Evolutionary conservation across 306 rosid genomes (phyloP).

Genomic region (Clitoria ternatea): DNA sequence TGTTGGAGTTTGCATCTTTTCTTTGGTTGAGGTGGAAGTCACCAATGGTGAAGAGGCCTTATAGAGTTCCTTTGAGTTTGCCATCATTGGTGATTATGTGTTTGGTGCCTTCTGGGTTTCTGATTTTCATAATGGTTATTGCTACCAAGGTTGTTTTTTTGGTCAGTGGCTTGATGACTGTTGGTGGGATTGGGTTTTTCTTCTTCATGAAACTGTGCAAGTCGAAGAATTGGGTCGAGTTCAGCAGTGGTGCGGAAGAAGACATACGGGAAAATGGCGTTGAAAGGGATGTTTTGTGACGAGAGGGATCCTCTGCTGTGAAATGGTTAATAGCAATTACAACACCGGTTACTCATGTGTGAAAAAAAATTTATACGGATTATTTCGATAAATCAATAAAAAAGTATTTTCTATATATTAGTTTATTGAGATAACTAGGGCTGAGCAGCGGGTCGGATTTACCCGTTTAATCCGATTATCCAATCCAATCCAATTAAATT

Average conservation of each 20-base stretch:
- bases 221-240: constrained; percentile 19
- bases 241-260: background rate
- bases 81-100: constrained; percentile 40
- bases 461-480: no score
- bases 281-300: background rate
- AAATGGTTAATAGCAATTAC: no score
- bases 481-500: no score
- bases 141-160: constrained; percentile 46
- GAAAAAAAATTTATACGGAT: no score
- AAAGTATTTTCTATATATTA: no score
- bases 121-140: constrained; percentile 37
- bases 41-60: constrained; percentile 39
- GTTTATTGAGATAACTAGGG: no score
- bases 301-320: no score
- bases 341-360: no score
- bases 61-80: constrained; percentile 41
- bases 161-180: constrained; percentile 45
- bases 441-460: no score
- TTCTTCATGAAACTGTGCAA: constrained; percentile 35
- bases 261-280: background rate
- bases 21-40: constrained; percentile 52
- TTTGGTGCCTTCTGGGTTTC: constrained; percentile 46
- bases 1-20: constrained; percentile 56
- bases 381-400: no score
- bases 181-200: constrained; percentile 40